A percentile compares a stretch with the other conserved stretches of the same genome.
Conservation (phyloP, 768 basidiomycete species). For the Panus rudis region DNA sequence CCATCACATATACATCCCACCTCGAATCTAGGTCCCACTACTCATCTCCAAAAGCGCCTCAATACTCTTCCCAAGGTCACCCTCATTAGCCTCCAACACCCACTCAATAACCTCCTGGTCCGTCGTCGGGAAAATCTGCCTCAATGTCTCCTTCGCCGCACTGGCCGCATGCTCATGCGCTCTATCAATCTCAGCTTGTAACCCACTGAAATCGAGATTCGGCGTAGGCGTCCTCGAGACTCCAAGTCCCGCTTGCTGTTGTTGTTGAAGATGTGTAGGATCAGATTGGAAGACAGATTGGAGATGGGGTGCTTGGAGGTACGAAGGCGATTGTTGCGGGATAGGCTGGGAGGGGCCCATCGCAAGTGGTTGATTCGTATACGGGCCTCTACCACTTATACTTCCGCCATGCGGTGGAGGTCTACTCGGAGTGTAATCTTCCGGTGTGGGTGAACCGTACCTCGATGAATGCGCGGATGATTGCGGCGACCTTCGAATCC, state of each 20-base stretch:
- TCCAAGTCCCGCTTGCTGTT: conserved; percentile 24
- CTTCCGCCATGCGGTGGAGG: conserved; percentile 8
- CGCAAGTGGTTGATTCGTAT: conserved; percentile 42
- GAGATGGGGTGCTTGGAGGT: conserved; percentile 23
- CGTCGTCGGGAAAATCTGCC: conserved; percentile 82
- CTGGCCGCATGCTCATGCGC: conserved; percentile 68
- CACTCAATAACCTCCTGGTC: conserved; percentile 82
- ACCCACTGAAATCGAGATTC: conserved; percentile 57
- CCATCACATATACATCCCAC: neutral
- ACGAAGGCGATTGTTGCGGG: conserved; percentile 5
- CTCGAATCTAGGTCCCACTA: conserved; percentile 17
- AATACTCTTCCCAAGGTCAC: conserved; percentile 86
- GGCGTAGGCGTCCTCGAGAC: conserved; percentile 69
- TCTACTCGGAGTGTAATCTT: conserved; percentile 46
- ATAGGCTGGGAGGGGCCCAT: conserved; percentile 40
- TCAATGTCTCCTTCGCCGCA: conserved; percentile 68
- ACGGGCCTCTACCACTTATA: conserved; percentile 32
- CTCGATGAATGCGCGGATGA: conserved; percentile 17
- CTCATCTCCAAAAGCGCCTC: conserved; percentile 77
- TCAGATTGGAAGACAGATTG: conserved; percentile 35
- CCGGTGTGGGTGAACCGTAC: conserved; percentile 30
- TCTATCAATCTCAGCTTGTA: conserved; percentile 72
- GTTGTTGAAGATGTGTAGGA: neutral
- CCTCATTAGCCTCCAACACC: conserved; percentile 85
- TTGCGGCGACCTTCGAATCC: conserved; percentile 41